Conservation (phyloP, 2,329 filamentous ascomycete genomes). For the Fusarium abutilonis region DNA sequence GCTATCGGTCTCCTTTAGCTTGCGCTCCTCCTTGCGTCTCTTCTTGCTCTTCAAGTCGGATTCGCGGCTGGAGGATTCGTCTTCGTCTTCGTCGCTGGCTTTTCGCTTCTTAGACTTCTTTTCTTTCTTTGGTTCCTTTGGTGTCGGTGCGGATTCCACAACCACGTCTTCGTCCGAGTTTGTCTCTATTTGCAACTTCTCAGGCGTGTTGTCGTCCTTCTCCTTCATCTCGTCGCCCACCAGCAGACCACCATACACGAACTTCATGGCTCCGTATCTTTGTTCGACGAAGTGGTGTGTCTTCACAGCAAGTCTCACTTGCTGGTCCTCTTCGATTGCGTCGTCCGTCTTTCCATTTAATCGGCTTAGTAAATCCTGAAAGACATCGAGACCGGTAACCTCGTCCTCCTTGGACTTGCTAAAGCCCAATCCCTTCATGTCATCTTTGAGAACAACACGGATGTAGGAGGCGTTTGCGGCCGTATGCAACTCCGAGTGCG, state of each 20-base stretch:
- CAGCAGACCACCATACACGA: constrained; percentile 83
- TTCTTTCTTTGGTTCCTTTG: constrained; percentile 51
- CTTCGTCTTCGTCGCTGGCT: constrained; percentile 52
- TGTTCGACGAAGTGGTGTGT: constrained; percentile 77
- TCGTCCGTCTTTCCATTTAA: constrained; percentile 87
- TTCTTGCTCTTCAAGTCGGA: constrained; percentile 51
- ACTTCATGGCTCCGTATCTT: constrained; percentile 83
- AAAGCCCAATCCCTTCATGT: constrained; percentile 89
- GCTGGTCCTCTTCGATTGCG: constrained; percentile 75
- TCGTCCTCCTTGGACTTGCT: constrained; percentile 78
- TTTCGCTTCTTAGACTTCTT: constrained; percentile 63
- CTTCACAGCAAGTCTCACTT: constrained; percentile 74
- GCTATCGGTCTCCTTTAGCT: constrained; percentile 46
- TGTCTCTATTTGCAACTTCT: constrained; percentile 18
- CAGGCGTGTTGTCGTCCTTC: constrained; percentile 37
- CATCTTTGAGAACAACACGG: constrained; percentile 85
- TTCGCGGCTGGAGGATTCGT: constrained; percentile 46
- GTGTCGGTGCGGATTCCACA: constrained; percentile 36
- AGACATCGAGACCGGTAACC: constrained; percentile 85
- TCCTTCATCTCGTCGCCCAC: constrained; percentile 66
- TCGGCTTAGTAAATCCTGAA: constrained; percentile 85
- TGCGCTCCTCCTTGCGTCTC: constrained; percentile 51
- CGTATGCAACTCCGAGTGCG: constrained; percentile 80
- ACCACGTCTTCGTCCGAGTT: constrained; percentile 36
- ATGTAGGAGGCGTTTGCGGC: constrained; percentile 87